phyloP scores from a whole-genome alignment of 2,329 filamentous ascomycete species.

The Tympanopsis confertula region DNA sequence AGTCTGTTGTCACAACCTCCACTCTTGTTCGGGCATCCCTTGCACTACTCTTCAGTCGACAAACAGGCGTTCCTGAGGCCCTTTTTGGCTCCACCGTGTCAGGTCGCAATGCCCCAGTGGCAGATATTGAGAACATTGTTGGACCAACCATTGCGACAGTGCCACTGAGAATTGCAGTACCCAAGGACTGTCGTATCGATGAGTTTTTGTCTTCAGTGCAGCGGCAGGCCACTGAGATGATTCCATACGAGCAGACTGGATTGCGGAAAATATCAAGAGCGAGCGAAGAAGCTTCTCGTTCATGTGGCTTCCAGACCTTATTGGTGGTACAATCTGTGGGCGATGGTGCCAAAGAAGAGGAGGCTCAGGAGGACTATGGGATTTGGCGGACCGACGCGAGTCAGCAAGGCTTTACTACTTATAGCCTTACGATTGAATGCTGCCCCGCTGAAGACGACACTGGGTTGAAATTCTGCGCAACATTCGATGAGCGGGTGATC shows the following conservation, averaged over 20 bases:
- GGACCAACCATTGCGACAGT: conserved; percentile 33
- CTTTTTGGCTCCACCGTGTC: conserved; percentile 49
- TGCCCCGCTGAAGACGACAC: no score
- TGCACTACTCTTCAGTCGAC: conserved; percentile 40
- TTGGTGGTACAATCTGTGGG: no score
- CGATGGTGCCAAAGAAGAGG: no score
- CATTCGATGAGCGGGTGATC: no score
- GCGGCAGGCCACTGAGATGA: conserved; percentile 39
- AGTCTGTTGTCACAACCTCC: no score
- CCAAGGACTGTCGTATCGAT: conserved; percentile 24
- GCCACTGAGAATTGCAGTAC: conserved; percentile 36
- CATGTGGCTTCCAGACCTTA: neutral
- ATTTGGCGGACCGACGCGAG: no score
- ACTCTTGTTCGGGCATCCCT: conserved; percentile 47
- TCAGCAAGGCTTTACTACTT: no score
- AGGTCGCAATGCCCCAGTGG: conserved; percentile 32
- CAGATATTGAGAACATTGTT: conserved; percentile 26
- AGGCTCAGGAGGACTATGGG: no score
- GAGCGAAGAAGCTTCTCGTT: neutral
- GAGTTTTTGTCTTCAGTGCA: conserved; percentile 46
- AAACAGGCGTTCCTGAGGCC: conserved; percentile 38
- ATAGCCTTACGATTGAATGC: no score
- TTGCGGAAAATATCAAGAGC: conserved; percentile 36
- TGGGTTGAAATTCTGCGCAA: no score
- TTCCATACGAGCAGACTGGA: conserved; percentile 54